Percentiles rank a stretch among this genome's conserved stretches.
These are phyloP conservation scores for Paramecium octaurelia DNA, from an alignment of 73 alveolate species.

Conservation along the genomic window DNA sequence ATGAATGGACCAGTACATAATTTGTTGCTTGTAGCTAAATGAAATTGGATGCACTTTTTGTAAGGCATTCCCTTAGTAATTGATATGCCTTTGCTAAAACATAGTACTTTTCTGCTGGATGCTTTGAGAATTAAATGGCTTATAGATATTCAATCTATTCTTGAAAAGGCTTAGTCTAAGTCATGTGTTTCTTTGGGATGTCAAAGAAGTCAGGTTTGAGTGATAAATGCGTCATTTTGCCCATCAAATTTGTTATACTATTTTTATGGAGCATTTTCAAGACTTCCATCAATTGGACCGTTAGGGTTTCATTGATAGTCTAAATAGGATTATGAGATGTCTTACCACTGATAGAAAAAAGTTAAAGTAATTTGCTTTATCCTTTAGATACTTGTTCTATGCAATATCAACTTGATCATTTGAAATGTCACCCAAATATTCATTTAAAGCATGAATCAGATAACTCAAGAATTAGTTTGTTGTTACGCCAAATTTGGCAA, in stretches of 20 bases:
- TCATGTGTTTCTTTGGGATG: background rate
- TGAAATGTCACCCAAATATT: background rate
- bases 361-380: background rate
- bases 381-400: background rate
- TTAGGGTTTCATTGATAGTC: background rate
- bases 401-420: background rate
- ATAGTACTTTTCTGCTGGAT: background rate
- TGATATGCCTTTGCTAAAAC: background rate
- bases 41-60: background rate
- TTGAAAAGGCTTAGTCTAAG: background rate
- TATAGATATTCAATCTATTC: background rate
- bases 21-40: background rate
- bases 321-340: background rate
- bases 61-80: background rate
- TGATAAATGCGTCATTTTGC: background rate
- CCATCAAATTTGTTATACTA: background rate
- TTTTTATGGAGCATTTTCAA: background rate
- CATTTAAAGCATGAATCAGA: background rate
- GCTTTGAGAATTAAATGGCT: background rate
- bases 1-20: background rate
- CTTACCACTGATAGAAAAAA: background rate
- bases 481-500: background rate
- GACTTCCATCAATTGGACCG: background rate
- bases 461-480: background rate
- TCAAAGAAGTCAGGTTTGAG: background rate